Evolutionary conservation across 352 stramenopile genomes (phyloP).

Genomic region (Thalassiosira mediterranea): DNA sequence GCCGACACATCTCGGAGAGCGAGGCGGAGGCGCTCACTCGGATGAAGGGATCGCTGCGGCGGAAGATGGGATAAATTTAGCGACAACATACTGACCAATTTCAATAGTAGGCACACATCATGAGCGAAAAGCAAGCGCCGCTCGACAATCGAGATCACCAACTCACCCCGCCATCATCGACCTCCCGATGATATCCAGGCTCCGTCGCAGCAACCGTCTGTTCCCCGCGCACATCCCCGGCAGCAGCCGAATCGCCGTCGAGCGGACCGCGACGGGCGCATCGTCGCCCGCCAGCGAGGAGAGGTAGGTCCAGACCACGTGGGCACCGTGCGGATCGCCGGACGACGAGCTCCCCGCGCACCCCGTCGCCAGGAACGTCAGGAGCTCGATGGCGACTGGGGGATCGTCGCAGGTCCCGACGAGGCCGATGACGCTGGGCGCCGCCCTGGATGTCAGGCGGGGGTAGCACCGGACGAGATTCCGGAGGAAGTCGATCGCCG

Average conservation of each 20-base stretch:
- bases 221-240: slow-evolving; percentile 68
- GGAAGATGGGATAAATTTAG: slow-evolving; percentile 4
- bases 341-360: too few relatives aligned
- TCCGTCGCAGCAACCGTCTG: slow-evolving; percentile 66
- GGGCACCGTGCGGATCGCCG: slow-evolving; percentile 72
- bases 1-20: slow-evolving; percentile 62
- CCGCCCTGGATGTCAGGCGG: slow-evolving; percentile 32
- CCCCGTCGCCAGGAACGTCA: slow-evolving; percentile 44
- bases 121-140: not conserved
- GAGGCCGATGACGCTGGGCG: slow-evolving; percentile 39
- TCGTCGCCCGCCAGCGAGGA: slow-evolving; percentile 52
- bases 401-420: slow-evolving; percentile 18
- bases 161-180: slow-evolving; percentile 51
- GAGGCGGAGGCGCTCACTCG: slow-evolving; percentile 63
- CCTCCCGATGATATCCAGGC: slow-evolving; percentile 61
- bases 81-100: not conserved
- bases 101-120: not conserved
- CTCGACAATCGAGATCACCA: not conserved
- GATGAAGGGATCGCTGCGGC: slow-evolving; percentile 54
- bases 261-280: slow-evolving; percentile 46
- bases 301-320: slow-evolving; percentile 71
- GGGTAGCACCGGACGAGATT: slow-evolving; percentile 46
- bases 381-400: slow-evolving; percentile 24
- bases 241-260: slow-evolving; percentile 59
- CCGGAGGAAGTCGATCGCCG: slow-evolving; percentile 30